phyloP scores from a whole-genome alignment of 2,329 filamentous ascomycete species.

The Sclerotinia trifoliorum region DNA sequence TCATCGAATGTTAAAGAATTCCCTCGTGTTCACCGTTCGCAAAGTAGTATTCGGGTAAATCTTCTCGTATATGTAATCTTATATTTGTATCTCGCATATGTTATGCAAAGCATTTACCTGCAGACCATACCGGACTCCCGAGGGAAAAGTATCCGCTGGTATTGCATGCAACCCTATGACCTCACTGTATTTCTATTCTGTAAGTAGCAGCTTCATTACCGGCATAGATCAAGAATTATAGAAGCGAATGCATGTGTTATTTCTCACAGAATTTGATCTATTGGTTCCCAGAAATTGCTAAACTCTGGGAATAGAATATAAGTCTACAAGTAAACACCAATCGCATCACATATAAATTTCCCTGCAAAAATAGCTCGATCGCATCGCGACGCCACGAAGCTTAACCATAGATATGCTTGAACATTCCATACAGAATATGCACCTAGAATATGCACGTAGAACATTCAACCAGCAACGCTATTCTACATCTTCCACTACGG shows the following conservation, averaged over 20 bases:
- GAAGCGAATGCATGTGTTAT: neutral
- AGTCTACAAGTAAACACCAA: too few species aligned
- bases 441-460: too few species aligned
- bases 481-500: neutral
- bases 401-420: neutral
- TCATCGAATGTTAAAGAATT: neutral
- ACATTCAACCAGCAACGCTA: neutral
- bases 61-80: neutral
- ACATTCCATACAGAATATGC: neutral
- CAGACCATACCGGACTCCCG: too few species aligned
- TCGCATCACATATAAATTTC: neutral
- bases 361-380: neutral
- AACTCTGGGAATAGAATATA: neutral
- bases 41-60: neutral
- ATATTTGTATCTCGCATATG: neutral
- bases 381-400: neutral
- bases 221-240: too few species aligned
- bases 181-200: neutral
- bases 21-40: neutral
- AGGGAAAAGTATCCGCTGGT: neutral
- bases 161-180: neutral
- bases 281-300: neutral
- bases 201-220: too few species aligned
- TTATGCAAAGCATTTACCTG: constrained; percentile 1
- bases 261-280: neutral